Evolutionary conservation across 1,284 basidiomycete genomes (phyloP).

Genomic region (Cryptococcus neoformans): DNA sequence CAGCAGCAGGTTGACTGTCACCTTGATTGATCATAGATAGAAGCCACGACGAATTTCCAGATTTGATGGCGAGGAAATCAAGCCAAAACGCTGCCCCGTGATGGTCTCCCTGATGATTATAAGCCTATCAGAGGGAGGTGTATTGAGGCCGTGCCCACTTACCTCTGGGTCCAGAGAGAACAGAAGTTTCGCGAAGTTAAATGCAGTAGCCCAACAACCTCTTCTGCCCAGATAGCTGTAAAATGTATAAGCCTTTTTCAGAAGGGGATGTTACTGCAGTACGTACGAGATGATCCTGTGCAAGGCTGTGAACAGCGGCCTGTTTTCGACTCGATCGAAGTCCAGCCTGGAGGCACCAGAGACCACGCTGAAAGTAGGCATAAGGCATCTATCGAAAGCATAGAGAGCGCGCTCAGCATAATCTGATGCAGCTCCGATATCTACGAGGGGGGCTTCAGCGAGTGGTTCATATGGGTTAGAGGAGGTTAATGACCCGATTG

Average conservation of each 20-base stretch:
- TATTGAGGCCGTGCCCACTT: conserved; percentile 8
- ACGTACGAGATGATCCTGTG: conserved; percentile 72
- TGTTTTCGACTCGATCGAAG: conserved; percentile 60
- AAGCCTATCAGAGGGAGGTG: not conserved
- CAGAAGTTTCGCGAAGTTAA: conserved; percentile 80
- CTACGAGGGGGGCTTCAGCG: conserved; percentile 47
- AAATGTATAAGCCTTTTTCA: not conserved
- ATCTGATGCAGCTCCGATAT: conserved; percentile 77
- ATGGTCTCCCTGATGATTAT: conserved; percentile 60
- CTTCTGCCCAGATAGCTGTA: conserved; percentile 73
- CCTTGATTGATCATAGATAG: conserved; percentile 58
- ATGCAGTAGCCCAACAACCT: conserved; percentile 80
- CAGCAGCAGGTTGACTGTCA: conserved; percentile 49
- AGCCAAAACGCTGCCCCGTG: conserved; percentile 79
- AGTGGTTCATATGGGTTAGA: not conserved
- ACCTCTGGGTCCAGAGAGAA: conserved; percentile 72
- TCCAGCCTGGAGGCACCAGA: conserved; percentile 75
- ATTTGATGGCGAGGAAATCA: conserved; percentile 77
- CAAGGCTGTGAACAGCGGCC: conserved; percentile 56
- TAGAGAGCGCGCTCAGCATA: conserved; percentile 82
- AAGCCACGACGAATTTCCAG: conserved; percentile 75
- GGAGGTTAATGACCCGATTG: conserved; percentile 62
- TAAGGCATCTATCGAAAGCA: conserved; percentile 80
- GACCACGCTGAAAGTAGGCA: conserved; percentile 77
- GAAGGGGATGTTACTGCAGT: not conserved